Conservation (phyloP, 208 protist species). For the Trypanosoma caninum region DNA sequence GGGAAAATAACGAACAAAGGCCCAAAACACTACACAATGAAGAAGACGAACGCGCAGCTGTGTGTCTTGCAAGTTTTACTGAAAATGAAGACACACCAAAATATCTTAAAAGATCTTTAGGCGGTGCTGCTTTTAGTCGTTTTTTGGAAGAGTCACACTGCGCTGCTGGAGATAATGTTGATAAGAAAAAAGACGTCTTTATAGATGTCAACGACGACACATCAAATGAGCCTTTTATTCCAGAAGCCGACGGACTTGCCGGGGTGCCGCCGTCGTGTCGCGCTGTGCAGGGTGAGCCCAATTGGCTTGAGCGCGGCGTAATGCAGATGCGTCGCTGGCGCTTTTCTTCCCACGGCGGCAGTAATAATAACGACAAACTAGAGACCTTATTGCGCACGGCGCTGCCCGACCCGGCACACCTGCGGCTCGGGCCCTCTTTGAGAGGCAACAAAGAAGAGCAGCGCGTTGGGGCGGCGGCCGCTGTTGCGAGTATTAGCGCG, state of each 20-base stretch:
- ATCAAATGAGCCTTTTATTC: conserved; percentile 9
- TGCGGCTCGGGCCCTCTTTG: background rate
- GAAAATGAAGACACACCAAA: too few species aligned
- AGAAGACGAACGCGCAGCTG: too few species aligned
- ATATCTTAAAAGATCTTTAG: too few species aligned
- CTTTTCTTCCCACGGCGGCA: background rate
- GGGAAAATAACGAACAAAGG: too few species aligned
- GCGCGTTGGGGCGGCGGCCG: background rate
- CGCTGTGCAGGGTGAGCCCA: conserved; percentile 16
- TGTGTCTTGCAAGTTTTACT: too few species aligned
- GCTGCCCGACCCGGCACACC: conserved; percentile 4
- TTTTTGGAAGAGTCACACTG: too few species aligned
- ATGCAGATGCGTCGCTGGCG: conserved; percentile 2
- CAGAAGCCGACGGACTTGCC: background rate
- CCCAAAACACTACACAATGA: too few species aligned
- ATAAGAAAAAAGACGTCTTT: background rate
- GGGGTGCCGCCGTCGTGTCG: conserved; percentile 20
- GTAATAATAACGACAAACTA: too few species aligned
- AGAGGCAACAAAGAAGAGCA: background rate
- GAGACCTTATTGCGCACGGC: background rate
- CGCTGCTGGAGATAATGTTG: background rate
- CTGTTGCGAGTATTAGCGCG: conserved; percentile 15
- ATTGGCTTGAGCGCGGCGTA: conserved; percentile 25
- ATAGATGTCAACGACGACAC: background rate
- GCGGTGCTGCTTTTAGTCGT: too few species aligned